These are phyloP conservation scores for Tuber borchii DNA, from an alignment of 495 filamentous ascomycete genomes.

Conservation along the genomic window DNA sequence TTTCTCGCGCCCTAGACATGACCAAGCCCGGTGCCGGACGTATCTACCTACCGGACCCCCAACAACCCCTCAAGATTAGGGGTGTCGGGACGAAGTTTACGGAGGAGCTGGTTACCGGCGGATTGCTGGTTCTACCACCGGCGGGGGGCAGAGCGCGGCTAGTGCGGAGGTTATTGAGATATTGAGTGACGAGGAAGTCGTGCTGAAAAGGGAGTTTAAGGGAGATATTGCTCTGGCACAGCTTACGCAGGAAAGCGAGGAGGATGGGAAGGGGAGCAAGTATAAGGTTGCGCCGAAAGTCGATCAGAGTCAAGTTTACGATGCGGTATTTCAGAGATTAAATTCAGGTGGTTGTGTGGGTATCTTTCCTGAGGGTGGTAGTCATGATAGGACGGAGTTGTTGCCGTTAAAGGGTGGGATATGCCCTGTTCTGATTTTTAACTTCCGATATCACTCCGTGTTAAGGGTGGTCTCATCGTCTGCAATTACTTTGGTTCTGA, in stretches of 20 bases:
- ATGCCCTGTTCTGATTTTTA: background rate
- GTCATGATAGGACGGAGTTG: constrained; percentile 89
- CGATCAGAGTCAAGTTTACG: constrained; percentile 86
- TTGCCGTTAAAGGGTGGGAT: constrained; percentile 76
- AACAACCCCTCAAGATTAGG: constrained; percentile 75
- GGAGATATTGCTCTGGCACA: constrained; percentile 62
- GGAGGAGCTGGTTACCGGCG: constrained; percentile 65
- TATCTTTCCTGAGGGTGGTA: constrained; percentile 96
- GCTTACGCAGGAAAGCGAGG: constrained; percentile 68
- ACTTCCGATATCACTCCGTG: background rate
- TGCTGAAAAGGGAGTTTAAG: constrained; percentile 80
- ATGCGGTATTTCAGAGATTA: constrained; percentile 79
- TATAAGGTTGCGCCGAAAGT: constrained; percentile 90
- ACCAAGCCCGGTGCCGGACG: constrained; percentile 70
- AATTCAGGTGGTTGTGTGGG: constrained; percentile 81
- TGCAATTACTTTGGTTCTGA: background rate
- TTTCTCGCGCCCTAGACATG: constrained; percentile 81
- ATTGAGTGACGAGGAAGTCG: constrained; percentile 68
- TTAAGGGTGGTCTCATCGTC: background rate
- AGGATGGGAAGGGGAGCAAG: constrained; percentile 66
- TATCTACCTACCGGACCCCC: constrained; percentile 85
- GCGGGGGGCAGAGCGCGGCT: constrained; percentile 63
- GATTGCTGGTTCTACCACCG: constrained; percentile 77
- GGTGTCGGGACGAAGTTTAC: constrained; percentile 84
- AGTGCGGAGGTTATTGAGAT: constrained; percentile 77